phyloP scores from a whole-genome alignment of 2,329 filamentous ascomycete species.

The Sporothrix schenckii region DNA sequence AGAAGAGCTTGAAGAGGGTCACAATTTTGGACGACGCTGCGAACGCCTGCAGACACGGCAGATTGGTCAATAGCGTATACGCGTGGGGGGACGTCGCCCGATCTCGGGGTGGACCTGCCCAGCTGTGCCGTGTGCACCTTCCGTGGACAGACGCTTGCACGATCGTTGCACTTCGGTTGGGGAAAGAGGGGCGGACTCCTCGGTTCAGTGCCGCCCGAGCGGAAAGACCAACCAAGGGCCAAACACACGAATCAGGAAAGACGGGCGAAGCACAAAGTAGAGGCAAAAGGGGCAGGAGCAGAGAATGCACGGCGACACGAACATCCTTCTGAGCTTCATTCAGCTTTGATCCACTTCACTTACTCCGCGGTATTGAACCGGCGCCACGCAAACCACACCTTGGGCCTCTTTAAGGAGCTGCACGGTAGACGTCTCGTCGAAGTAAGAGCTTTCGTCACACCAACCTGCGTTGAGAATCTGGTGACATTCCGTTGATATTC shows the following conservation, averaged over 20 bases:
- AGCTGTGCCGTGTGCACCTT: background rate
- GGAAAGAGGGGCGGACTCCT: conserved; percentile 10
- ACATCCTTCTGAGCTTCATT: background rate
- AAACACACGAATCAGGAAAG: conserved; percentile 5
- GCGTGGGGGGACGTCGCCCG: conserved; percentile 1
- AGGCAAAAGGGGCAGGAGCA: background rate
- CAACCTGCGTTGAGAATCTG: background rate
- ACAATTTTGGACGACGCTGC: background rate
- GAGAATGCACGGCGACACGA: background rate
- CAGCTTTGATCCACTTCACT: background rate
- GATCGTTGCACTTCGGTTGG: conserved; percentile 1
- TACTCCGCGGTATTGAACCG: background rate
- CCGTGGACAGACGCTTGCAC: background rate
- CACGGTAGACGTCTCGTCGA: background rate
- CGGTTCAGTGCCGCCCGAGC: conserved; percentile 24
- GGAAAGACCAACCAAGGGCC: conserved; percentile 10
- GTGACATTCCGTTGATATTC: too few relatives aligned
- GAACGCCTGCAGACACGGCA: background rate
- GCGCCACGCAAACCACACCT: background rate
- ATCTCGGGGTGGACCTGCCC: conserved; percentile 14
- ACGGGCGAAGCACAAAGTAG: background rate
- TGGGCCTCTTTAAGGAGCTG: conserved; percentile 1
- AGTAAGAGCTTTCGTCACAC: background rate
- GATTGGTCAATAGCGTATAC: background rate
- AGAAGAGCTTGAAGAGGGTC: background rate